A percentile compares a stretch with the other conserved stretches of the same genome.
Evolutionary conservation across 2,329 filamentous ascomycete genomes (phyloP).

Genomic region (Sarocladium kiliense): DNA sequence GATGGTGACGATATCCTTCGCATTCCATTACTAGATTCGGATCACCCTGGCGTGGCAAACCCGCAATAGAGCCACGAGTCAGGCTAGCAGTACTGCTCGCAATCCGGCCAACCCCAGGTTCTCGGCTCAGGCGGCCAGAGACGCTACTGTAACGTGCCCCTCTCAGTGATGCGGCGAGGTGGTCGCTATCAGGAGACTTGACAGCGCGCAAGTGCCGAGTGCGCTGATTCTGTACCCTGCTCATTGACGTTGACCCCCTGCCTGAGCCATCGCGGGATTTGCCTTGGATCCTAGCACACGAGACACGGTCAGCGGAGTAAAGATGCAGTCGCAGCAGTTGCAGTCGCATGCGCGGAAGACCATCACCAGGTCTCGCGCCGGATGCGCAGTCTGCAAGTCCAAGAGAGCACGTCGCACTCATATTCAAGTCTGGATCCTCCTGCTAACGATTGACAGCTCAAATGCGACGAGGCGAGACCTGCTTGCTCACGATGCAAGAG

Average conservation of each 20-base stretch:
- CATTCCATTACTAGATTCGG: not conserved
- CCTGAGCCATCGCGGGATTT: too few species aligned
- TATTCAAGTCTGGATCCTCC: not conserved
- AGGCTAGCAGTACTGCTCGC: not conserved
- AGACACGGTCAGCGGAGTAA: not conserved
- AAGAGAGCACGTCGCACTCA: slow-evolving; percentile 3
- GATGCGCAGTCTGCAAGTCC: slow-evolving; percentile 8
- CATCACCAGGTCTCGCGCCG: slow-evolving; percentile 5
- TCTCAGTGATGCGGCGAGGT: too few species aligned
- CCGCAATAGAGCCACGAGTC: not conserved
- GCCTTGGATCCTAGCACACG: too few species aligned
- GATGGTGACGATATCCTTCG: slow-evolving; percentile 1
- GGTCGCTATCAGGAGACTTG: too few species aligned
- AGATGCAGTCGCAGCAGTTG: not conserved
- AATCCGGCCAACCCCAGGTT: slow-evolving; percentile 5
- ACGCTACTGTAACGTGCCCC: too few species aligned
- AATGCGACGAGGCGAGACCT: slow-evolving; percentile 10
- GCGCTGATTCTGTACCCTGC: too few species aligned
- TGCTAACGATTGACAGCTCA: not conserved
- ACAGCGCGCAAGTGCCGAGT: too few species aligned
- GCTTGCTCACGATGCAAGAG: slow-evolving; percentile 8
- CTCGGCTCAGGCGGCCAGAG: too few species aligned
- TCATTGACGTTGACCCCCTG: too few species aligned
- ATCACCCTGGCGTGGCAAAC: not conserved
- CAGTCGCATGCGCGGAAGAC: not conserved